Evolutionary conservation across 2,329 filamentous ascomycete species (phyloP), one percentile per base, ranked within the genome.

Genomic region (Cordyceps javanica): DNA sequence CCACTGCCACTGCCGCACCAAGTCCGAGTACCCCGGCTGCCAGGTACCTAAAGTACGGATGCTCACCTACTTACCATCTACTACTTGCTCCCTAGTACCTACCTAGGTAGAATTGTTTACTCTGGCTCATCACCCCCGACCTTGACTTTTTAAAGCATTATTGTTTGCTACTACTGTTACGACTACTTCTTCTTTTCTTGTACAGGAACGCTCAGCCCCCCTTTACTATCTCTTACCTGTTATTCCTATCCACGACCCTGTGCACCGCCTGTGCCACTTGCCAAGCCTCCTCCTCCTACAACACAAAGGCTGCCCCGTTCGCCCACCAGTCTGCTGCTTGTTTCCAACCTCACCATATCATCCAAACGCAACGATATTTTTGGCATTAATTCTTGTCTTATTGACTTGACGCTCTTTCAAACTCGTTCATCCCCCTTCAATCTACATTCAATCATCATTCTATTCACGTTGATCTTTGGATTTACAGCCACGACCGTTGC

Each of bases 251-350:
- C 25, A 19, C 3, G 25, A 3, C 28, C 34, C 34, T 51, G 23
- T 32, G 6, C 30, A 44, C 39, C 42, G 34, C 41, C 39, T 45
- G 51, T 54, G 51, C 39, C 28, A 45, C 51, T 11, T 45, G 51
- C 51, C 51, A 54, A 54, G 51, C 19, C 46, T 34, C 28, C 44
- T 28, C 36, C 44, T 50, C 39, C 14, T 54, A n/a, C 51, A 14
- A 36, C 41, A 36, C 51, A 45, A 45, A 45, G 19, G 10, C 11
- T n/a, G 25, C 14, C 51, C n/a, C 39, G 19, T 54, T 54, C 39
- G 21, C 51, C 41, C 30, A 32, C 9, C 41, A 21, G 11, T 25
- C 51, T 41, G 21, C 30, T 16, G 39, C 30, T 11, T 39, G 39
- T 25, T 54, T 41, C 28, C 51, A 45, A 45, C 51, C 10, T 25